phyloP scores from a whole-genome alignment of 768 basidiomycete species.

The Leccinum disarticulatum region DNA sequence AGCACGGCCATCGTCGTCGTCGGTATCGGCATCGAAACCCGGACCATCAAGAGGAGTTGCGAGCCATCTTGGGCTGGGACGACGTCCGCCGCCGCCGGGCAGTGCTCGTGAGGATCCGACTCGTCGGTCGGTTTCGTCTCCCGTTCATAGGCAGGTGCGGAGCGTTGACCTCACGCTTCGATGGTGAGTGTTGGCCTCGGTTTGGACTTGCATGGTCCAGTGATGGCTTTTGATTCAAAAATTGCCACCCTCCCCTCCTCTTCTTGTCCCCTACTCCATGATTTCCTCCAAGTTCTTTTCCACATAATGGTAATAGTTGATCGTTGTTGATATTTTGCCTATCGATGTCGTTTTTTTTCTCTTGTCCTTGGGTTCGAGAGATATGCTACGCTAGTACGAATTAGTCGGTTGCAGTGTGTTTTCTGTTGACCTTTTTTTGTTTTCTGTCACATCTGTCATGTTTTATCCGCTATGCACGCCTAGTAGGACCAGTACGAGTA shows the following conservation, averaged over 20 bases:
- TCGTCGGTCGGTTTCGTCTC: conserved; percentile 5
- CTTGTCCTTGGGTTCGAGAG: not conserved
- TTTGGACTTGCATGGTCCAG: not conserved
- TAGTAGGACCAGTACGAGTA: not conserved
- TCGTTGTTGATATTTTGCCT: not conserved
- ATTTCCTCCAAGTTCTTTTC: not conserved
- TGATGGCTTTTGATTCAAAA: too few species aligned
- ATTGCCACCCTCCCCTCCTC: not conserved
- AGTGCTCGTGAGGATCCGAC: not conserved
- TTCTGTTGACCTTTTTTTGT: not conserved
- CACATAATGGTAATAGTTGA: not conserved
- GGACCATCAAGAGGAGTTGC: not conserved
- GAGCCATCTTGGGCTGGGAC: conserved; percentile 1
- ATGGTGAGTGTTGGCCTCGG: not conserved
- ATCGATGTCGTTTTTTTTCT: not conserved
- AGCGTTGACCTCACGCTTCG: not conserved
- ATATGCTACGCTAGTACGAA: not conserved
- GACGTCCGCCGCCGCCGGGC: not conserved
- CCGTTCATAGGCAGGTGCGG: conserved; percentile 8
- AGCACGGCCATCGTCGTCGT: not conserved
- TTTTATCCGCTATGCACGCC: not conserved
- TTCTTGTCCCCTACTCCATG: too few species aligned
- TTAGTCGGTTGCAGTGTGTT: not conserved
- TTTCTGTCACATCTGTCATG: not conserved
- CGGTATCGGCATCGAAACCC: not conserved